Base-by-base conservation (phyloP, 208 protist genomes). In the Tetramitus jugosus region DNA sequence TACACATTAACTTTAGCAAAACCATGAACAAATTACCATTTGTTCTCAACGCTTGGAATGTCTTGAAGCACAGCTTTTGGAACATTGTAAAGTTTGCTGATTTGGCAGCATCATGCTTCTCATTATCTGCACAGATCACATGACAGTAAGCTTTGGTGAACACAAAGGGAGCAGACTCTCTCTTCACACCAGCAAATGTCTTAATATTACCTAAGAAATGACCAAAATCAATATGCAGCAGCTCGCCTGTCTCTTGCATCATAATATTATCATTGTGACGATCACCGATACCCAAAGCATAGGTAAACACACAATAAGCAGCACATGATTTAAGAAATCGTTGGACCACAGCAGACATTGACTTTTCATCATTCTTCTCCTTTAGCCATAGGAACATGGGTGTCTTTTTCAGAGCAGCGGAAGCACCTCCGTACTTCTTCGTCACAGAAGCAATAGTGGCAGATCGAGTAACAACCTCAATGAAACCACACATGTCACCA, bases 151-250 rank as follows among this genome's bases (percentile, higher is more conserved):
- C 90, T 10, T 84, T 86, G 13, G 89, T 92, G 76, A 97, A 94
- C 31, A 96, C 89, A 80, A 95, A 96, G 14, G 94, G 92, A 2
- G 91, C 86, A 4, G 85, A 90, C 80, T 98, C 95, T 26, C 94
- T 76, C 80, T 96, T 95, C 72, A 96, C 87, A 37, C 93, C 94
- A 60, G 95, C 91, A 76, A 94, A 96, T 0, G 82, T 92, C 86
- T 98, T 97, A 84, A 94, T 95, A 82, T 97, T 96, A 13, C 94
- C 94, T 1, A 97, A 80, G 80, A 97, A 96, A 81, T 97, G 94
- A 42, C 94, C 94, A 87, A 97, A 98, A 83, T 98, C 93, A 79
- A 97, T 97, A 84, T 96, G 92, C 76, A 95, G 94, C 23, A 93
- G 80, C 0, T 84, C 89, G 0, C 89, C 91, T 62, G 91, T 88